phyloP scores from a whole-genome alignment of 352 stramenopile species.

The Hyaloperonospora arabidopsidis region DNA sequence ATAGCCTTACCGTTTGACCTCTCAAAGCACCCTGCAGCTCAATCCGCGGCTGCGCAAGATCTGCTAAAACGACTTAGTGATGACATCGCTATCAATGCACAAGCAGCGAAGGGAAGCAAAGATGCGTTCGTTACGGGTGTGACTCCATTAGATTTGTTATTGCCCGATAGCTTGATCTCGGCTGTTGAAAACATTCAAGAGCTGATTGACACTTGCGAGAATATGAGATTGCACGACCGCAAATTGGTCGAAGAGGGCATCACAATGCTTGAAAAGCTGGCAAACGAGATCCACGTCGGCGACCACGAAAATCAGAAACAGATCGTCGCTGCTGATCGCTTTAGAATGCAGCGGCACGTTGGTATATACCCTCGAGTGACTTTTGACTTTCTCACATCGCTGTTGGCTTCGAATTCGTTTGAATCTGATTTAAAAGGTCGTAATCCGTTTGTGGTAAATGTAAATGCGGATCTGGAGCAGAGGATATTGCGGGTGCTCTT shows the following conservation, averaged over 20 bases:
- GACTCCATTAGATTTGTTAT: slow-evolving; percentile 40
- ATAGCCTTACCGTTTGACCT: slow-evolving; percentile 89
- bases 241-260: slow-evolving; percentile 47
- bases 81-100: slow-evolving; percentile 86
- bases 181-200: slow-evolving; percentile 33
- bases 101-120: slow-evolving; percentile 62
- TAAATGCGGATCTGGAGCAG: slow-evolving; percentile 32
- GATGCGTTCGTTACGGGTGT: slow-evolving; percentile 65
- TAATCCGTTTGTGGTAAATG: slow-evolving; percentile 53
- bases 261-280: slow-evolving; percentile 32
- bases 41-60: slow-evolving; percentile 91
- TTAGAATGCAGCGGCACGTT: slow-evolving; percentile 52
- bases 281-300: slow-evolving; percentile 43
- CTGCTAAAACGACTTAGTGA: slow-evolving; percentile 88
- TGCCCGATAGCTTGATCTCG: slow-evolving; percentile 4
- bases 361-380: slow-evolving; percentile 51
- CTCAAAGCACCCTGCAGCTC: slow-evolving; percentile 73
- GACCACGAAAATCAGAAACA: slow-evolving; percentile 22
- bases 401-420: slow-evolving; percentile 55
- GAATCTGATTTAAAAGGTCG: slow-evolving; percentile 48
- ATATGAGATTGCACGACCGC: slow-evolving; percentile 47
- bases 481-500: slow-evolving; percentile 58
- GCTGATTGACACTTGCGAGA: slow-evolving; percentile 45
- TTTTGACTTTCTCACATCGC: slow-evolving; percentile 74
- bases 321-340: slow-evolving; percentile 27